phyloP scores from a whole-genome alignment of 306 rosid species.

The Cercis canadensis region DNA sequence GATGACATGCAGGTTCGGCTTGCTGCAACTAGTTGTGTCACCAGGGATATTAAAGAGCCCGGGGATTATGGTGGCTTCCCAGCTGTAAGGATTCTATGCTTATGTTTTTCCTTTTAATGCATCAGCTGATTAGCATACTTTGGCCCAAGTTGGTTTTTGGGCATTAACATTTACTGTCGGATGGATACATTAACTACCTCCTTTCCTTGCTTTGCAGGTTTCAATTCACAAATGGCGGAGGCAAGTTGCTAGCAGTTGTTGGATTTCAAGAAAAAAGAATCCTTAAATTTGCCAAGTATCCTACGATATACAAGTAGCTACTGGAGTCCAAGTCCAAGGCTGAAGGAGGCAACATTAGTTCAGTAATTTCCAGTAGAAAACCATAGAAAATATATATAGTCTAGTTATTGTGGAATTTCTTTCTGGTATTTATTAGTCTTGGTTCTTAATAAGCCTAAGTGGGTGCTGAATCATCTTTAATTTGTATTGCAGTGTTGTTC shows the following conservation, averaged over 20 bases:
- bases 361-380: not conserved
- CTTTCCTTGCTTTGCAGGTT: slow-evolving; percentile 54
- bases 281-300: slow-evolving; percentile 30
- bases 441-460: no score
- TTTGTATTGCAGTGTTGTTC: no score
- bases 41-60: slow-evolving; percentile 77
- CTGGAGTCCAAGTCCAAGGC: slow-evolving; percentile 3
- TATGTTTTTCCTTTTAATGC: not conserved
- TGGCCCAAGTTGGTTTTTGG: slow-evolving; percentile 10
- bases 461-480: no score
- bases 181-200: slow-evolving; percentile 17
- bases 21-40: slow-evolving; percentile 85
- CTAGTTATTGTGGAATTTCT: not conserved
- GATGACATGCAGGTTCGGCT: slow-evolving; percentile 70
- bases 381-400: not conserved
- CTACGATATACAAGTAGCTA: not conserved
- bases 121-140: not conserved
- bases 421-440: no score
- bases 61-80: slow-evolving; percentile 94
- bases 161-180: not conserved
- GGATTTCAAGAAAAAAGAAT: slow-evolving; percentile 36
- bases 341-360: slow-evolving; percentile 2
- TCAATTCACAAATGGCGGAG: slow-evolving; percentile 77
- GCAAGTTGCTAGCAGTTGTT: slow-evolving; percentile 59
- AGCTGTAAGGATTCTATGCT: slow-evolving; percentile 55